Evolutionary conservation across 768 basidiomycete genomes (phyloP).

Genomic region (Termitomyces sp.): DNA sequence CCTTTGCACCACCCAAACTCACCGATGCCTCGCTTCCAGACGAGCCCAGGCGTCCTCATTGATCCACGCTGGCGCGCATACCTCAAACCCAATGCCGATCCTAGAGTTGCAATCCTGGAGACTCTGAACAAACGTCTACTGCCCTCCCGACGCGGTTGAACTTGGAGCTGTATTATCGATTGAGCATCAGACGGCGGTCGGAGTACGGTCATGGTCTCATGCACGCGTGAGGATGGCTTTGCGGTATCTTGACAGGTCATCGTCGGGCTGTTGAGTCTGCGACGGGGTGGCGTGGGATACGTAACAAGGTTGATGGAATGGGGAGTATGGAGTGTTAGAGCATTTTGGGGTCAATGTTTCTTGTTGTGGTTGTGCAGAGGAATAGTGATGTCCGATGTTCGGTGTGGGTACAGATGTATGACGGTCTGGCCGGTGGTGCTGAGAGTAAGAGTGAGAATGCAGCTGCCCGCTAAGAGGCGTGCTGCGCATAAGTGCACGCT

Average conservation of each 20-base stretch:
- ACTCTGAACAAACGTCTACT: too few species aligned
- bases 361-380: neutral
- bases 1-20: too few species aligned
- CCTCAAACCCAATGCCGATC: too few species aligned
- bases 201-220: neutral
- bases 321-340: neutral
- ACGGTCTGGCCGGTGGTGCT: too few species aligned
- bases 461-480: neutral
- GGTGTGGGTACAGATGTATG: neutral
- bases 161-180: neutral
- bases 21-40: neutral
- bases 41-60: too few species aligned
- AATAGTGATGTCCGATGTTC: too few species aligned
- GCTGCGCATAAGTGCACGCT: slow-evolving; percentile 1
- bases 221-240: neutral
- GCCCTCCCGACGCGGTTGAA: too few species aligned
- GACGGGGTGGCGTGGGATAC: neutral
- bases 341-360: too few species aligned
- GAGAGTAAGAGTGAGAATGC: too few species aligned
- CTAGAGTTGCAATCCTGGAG: too few species aligned
- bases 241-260: neutral
- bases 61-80: neutral
- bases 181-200: neutral
- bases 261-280: neutral
- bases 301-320: neutral